Percentiles rank a stretch among this genome's conserved stretches.
phyloP scores from a whole-genome alignment of 768 basidiomycete species.

The button mushroom (Agaricus bisporus) region DNA sequence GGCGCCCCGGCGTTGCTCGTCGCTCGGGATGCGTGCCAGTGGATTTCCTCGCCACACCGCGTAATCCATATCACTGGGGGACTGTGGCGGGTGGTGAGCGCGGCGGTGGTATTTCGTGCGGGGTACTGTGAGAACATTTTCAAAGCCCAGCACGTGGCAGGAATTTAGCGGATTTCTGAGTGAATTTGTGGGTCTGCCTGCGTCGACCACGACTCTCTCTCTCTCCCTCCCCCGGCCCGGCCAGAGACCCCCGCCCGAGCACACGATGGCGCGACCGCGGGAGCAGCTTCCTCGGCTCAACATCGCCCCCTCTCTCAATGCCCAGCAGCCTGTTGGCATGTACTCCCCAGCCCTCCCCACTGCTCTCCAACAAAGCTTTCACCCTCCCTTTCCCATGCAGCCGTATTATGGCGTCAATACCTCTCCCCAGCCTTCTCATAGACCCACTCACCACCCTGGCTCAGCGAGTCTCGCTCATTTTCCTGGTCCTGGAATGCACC shows the following conservation, averaged over 20 bases:
- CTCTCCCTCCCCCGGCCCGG: neutral
- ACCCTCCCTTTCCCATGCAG: constrained; percentile 56
- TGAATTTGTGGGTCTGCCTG: neutral
- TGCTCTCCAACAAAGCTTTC: constrained; percentile 50
- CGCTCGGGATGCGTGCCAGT: too few species aligned
- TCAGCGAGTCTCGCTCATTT: constrained; percentile 60
- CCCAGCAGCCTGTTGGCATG: constrained; percentile 52
- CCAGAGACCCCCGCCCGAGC: neutral
- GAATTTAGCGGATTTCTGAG: neutral
- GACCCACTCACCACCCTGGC: constrained; percentile 50
- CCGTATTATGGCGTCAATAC: constrained; percentile 52
- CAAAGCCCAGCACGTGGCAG: constrained; percentile 5
- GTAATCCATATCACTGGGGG: too few species aligned
- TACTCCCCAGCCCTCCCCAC: constrained; percentile 66
- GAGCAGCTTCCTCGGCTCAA: constrained; percentile 53
- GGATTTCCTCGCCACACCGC: too few species aligned
- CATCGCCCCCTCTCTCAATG: constrained; percentile 45
- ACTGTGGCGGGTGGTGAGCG: too few species aligned
- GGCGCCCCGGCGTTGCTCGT: too few species aligned
- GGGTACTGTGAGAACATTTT: constrained; percentile 3
- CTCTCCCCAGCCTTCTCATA: constrained; percentile 39
- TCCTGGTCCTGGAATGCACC: constrained; percentile 52
- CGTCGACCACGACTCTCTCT: constrained; percentile 3
- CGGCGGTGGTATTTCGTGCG: neutral
- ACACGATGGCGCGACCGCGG: constrained; percentile 36